phyloP scores from a whole-genome alignment of 2,329 filamentous ascomycete species.

The Escovopsis sp. region DNA sequence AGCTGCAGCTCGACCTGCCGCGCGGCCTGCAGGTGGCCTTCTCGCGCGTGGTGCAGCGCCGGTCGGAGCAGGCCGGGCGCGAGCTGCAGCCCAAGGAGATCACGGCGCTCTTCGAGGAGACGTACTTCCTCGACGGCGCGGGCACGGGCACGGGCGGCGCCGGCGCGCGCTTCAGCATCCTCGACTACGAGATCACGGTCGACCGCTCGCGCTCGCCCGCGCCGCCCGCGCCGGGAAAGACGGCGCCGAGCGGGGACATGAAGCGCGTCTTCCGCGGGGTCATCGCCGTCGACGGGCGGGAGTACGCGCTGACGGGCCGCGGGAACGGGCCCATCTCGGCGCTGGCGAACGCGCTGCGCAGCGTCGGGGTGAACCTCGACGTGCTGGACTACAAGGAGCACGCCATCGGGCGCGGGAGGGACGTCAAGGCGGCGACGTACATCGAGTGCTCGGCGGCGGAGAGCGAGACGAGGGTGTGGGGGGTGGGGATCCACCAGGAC shows the following conservation, averaged over 20 bases:
- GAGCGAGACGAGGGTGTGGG: constrained; percentile 65
- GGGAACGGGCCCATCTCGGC: constrained; percentile 88
- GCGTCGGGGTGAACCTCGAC: constrained; percentile 72
- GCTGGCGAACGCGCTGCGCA: constrained; percentile 65
- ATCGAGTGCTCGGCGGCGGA: constrained; percentile 69
- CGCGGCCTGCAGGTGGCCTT: constrained; percentile 88
- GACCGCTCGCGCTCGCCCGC: constrained; percentile 67
- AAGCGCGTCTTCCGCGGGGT: constrained; percentile 76
- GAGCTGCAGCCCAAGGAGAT: constrained; percentile 80
- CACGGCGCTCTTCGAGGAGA: constrained; percentile 70
- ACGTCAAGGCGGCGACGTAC: constrained; percentile 88
- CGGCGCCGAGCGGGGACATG: constrained; percentile 62
- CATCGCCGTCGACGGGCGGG: constrained; percentile 64
- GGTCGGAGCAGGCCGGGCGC: constrained; percentile 65
- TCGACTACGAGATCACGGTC: constrained; percentile 83
- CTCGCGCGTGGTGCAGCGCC: constrained; percentile 69
- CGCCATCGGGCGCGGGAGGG: constrained; percentile 64
- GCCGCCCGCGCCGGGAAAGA: constrained; percentile 53
- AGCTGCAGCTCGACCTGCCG: constrained; percentile 81
- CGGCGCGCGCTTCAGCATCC: constrained; percentile 73
- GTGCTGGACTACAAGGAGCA: constrained; percentile 95
- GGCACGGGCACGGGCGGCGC: too few species aligned
- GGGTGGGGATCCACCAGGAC: constrained; percentile 39
- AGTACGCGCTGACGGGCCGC: constrained; percentile 63
- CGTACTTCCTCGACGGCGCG: constrained; percentile 70